Base-by-base conservation (phyloP, 2,329 filamentous ascomycete species). In the Botrytis fabae region DNA sequence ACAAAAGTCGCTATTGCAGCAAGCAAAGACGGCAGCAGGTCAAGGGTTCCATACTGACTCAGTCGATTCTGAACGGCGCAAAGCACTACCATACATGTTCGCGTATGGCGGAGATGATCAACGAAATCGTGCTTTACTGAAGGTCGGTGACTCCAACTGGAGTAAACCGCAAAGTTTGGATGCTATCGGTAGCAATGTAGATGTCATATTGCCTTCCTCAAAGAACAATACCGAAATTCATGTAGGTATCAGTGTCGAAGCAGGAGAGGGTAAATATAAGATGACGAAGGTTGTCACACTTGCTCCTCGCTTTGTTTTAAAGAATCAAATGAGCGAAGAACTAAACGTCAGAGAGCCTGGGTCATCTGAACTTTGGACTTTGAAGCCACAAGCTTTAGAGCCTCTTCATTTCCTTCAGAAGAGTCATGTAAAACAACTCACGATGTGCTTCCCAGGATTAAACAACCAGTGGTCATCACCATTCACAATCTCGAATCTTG, bases 131-230 rank as follows among this genome's bases (percentile, higher is more conserved):
- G 94, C 94, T 10, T 85, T 97, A 62, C 85, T 99, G 74, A 97
- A 93, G 83, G 89, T 98, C 59, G 94, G 92, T 8, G 92, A 97
- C 71, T 98, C 96, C 0, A 89, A 91, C 74, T 99, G 96, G 97
- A 98, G 96, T 83, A 97, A 96, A 81, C 94, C 95, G 0, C 95
- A 98, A 81, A 98, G 94, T 86, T 97, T 99, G 78, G 97, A 99
- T 80, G 96, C 96, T 32, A 96, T 99, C 76, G 96, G 96, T 46
- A 98, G 95, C 79, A 94, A 92, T 0, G 92, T 94, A 25, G 95
- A 98, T 78, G 93, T 97, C 51, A 89, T 96, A 48, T 86, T 99
- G 48, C 92, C 92, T 68, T 93, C 94, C 0, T 83, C 88, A 2
- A 88, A 87, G 60, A 85, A 88, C 75, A 87, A 86, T 73, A 91